These are phyloP conservation scores for Byssothecium circinans DNA, from an alignment of 2,329 filamentous ascomycete genomes.

Conservation along the genomic window DNA sequence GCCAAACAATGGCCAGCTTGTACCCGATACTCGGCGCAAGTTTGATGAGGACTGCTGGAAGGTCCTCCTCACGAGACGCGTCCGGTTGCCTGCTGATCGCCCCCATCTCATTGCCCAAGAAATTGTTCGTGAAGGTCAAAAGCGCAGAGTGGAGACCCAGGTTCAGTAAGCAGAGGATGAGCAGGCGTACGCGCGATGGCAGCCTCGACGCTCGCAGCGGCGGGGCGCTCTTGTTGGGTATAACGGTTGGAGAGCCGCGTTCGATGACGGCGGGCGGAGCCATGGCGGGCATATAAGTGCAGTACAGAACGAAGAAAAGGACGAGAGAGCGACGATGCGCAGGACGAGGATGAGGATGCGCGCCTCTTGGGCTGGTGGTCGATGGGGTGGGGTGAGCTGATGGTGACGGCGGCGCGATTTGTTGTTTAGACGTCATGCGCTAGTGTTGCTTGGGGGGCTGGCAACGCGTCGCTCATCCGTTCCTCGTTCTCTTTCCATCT, in stretches of 20 bases:
- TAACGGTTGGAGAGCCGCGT: conserved; percentile 29
- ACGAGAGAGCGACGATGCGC: conserved; percentile 2
- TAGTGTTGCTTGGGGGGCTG: neutral
- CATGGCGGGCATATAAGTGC: conserved; percentile 21
- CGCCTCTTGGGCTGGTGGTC: conserved; percentile 16
- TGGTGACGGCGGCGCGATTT: conserved; percentile 2
- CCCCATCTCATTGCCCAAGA: conserved; percentile 67
- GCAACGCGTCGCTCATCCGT: neutral
- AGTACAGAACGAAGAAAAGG: neutral
- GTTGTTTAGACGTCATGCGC: conserved; percentile 15
- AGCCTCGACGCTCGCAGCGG: conserved; percentile 33
- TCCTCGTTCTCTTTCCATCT: neutral
- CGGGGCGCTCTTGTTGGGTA: conserved; percentile 23
- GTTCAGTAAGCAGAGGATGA: conserved; percentile 53
- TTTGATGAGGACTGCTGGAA: conserved; percentile 45
- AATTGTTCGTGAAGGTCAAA: conserved; percentile 63
- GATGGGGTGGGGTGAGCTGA: neutral
- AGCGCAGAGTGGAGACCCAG: conserved; percentile 65
- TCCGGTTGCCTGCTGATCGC: conserved; percentile 63
- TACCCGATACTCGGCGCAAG: conserved; percentile 58
- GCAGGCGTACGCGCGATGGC: conserved; percentile 43
- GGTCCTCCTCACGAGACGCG: conserved; percentile 56
- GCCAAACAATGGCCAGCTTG: conserved; percentile 66
- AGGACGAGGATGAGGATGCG: conserved; percentile 13
- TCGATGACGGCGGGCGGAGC: conserved; percentile 25